Percentiles rank a stretch among this genome's conserved stretches.
These are phyloP conservation scores for Echeveria elegans DNA, from an alignment of 164 flowering plant species.

Conservation along the genomic window DNA sequence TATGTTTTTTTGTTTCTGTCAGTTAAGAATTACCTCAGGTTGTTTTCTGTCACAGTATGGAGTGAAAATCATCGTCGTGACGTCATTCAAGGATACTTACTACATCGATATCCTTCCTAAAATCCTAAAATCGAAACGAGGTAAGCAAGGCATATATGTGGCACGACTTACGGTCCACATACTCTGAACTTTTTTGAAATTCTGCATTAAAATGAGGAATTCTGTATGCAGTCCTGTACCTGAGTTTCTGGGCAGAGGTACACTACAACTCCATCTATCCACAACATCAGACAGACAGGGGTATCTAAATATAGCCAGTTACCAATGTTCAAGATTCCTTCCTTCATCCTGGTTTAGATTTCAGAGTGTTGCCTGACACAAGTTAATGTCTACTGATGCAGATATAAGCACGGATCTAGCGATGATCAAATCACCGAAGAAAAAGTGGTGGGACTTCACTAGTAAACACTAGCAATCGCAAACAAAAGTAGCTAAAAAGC, in stretches of 20 bases:
- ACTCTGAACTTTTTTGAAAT: no score
- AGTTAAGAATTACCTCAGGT: neutral
- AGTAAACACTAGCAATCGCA: constrained; percentile 12
- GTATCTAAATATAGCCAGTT: neutral
- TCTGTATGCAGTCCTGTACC: constrained; percentile 36
- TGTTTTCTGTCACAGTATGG: constrained; percentile 43
- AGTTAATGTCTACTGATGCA: neutral
- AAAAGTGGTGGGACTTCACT: constrained; percentile 46
- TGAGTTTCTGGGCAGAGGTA: constrained; percentile 70
- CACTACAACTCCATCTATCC: constrained; percentile 66
- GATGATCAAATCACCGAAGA: constrained; percentile 16
- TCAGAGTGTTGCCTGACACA: neutral
- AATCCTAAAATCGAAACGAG: constrained; percentile 35
- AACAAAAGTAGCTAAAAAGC: neutral
- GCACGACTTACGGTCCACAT: no score
- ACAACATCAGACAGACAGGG: constrained; percentile 32
- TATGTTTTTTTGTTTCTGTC: no score
- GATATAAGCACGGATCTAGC: neutral
- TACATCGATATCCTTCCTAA: constrained; percentile 56
- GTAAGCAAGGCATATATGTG: constrained; percentile 21
- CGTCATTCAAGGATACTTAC: constrained; percentile 54
- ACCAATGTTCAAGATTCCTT: no score
- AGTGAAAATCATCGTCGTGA: constrained; percentile 39
- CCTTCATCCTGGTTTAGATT: neutral
- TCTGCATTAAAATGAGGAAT: neutral